These are phyloP conservation scores for Cyberlindnera saturnus DNA, from an alignment of 805 yeast genomes.

Conservation along the genomic window DNA sequence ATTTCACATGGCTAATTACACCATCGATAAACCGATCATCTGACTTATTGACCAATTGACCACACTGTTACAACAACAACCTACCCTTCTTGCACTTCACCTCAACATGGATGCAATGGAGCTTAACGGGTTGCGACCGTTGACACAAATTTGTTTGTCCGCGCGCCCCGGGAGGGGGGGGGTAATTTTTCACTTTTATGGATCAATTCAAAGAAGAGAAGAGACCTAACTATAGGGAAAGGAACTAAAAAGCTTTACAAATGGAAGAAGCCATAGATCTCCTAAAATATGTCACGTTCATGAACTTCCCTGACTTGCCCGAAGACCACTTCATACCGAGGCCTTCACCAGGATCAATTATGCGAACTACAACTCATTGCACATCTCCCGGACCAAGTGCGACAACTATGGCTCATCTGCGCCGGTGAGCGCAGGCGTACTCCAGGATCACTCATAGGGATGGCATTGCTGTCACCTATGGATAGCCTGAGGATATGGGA, in stretches of 20 bases:
- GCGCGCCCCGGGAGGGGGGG: no score
- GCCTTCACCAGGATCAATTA: neutral
- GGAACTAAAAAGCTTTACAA: neutral
- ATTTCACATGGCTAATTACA: no score
- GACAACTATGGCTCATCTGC: conserved; percentile 7
- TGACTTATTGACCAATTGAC: no score
- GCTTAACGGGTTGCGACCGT: no score
- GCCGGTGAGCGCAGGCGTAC: conserved; percentile 4
- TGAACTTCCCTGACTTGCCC: conserved; percentile 5
- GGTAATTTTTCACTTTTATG: no score
- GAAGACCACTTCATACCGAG: conserved; percentile 8
- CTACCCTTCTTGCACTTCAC: no score
- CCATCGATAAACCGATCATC: no score
- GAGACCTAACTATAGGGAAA: no score
- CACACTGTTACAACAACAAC: no score
- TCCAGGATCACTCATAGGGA: conserved; percentile 5
- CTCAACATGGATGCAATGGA: no score
- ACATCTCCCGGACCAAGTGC: neutral
- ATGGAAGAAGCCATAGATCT: conserved; percentile 4
- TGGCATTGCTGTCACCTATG: conserved; percentile 1
- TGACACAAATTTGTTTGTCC: no score
- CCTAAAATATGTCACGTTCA: conserved; percentile 9
- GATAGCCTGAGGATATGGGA: neutral
- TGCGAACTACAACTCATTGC: neutral
- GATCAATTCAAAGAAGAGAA: no score